A percentile compares a stretch with the other conserved stretches of the same genome.
These are phyloP conservation scores for Gonium pectorale DNA, from an alignment of 139 green algal species.

Conservation along the genomic window DNA sequence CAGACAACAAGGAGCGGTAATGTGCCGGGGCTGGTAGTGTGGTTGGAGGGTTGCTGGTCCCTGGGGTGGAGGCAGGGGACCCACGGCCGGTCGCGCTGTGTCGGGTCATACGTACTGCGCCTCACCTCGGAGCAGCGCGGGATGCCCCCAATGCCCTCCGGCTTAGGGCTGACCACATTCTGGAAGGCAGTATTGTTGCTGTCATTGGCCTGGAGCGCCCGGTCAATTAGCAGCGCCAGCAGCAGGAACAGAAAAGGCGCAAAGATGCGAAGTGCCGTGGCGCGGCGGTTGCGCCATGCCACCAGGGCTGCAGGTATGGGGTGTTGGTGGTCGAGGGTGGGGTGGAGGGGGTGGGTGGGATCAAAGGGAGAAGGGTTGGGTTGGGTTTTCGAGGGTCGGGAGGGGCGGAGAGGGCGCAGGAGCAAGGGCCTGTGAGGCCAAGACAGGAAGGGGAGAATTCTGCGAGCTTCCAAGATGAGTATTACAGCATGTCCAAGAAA, in stretches of 20 bases:
- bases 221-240: conserved; percentile 81
- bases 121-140: conserved; percentile 30
- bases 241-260: conserved; percentile 92
- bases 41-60: too few relatives aligned
- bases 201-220: conserved; percentile 59
- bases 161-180: conserved; percentile 9
- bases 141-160: conserved; percentile 32
- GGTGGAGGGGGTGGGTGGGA: neutral
- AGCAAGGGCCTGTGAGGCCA: too few relatives aligned
- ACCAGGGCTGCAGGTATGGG: conserved; percentile 61
- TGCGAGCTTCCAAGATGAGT: neutral
- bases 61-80: too few relatives aligned
- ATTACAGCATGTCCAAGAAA: neutral
- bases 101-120: neutral
- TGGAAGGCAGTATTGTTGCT: neutral
- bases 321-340: neutral
- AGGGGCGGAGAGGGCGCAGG: neutral
- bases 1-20: too few relatives aligned
- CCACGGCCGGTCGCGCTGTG: neutral
- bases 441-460: neutral
- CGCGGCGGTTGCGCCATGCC: conserved; percentile 79
- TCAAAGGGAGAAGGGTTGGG: neutral
- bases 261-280: conserved; percentile 83
- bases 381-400: neutral
- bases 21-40: too few relatives aligned